Conservation (phyloP, 108 stramenopile species). For the Skeletonema grethae region DNA sequence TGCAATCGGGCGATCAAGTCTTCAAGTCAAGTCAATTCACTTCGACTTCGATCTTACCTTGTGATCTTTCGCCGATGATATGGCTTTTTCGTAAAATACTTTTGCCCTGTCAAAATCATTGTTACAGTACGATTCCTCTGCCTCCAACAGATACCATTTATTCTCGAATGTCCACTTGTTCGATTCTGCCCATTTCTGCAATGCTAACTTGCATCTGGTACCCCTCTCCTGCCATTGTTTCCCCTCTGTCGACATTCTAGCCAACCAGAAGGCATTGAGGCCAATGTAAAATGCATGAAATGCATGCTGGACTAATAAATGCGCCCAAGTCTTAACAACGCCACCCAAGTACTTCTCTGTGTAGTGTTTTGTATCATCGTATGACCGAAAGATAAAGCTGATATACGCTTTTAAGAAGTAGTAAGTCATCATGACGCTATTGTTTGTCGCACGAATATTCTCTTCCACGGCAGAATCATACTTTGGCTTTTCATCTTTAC, state of each 20-base stretch:
- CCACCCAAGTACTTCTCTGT: too few species aligned
- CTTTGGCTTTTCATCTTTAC: not conserved
- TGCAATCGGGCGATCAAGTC: too few species aligned
- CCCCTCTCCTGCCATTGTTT: not conserved
- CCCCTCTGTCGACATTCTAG: constrained; percentile 3
- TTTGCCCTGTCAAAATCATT: too few species aligned
- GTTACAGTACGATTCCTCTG: not conserved
- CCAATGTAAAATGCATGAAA: not conserved
- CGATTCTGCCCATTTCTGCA: not conserved
- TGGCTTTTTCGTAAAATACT: too few species aligned
- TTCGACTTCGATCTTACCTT: too few species aligned
- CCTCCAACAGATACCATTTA: not conserved
- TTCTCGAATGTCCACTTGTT: constrained; percentile 18
- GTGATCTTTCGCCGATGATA: too few species aligned
- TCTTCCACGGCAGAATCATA: not conserved
- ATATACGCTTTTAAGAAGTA: not conserved
- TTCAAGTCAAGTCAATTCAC: too few species aligned
- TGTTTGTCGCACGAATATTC: not conserved
- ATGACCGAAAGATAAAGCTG: too few species aligned
- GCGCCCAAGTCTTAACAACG: too few species aligned
- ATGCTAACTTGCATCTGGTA: not conserved
- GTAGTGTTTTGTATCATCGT: too few species aligned
- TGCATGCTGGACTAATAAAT: too few species aligned
- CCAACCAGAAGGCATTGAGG: not conserved
- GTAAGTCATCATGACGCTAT: not conserved